phyloP scores from a whole-genome alignment of 176 grass and related monocot species.

The Lolium multiflorum region DNA sequence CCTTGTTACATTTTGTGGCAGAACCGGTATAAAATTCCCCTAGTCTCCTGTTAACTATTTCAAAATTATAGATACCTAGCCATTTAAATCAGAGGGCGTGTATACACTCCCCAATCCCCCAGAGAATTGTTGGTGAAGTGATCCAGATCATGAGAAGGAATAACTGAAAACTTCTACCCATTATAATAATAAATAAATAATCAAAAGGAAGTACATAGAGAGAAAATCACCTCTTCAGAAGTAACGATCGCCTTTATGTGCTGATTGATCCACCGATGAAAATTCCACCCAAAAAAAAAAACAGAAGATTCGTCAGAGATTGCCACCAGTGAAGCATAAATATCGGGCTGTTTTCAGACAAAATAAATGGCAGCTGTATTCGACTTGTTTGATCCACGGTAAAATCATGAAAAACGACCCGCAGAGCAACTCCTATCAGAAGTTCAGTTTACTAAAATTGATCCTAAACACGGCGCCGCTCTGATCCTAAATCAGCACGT shows the following conservation, averaged over 20 bases:
- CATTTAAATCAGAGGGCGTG: not conserved
- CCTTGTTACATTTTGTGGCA: not conserved
- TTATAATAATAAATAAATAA: conserved; percentile 4
- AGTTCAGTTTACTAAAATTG: not conserved
- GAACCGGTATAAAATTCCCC: conserved; percentile 9
- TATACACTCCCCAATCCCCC: not conserved
- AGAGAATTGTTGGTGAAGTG: not conserved
- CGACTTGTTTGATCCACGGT: not conserved
- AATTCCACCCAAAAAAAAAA: conserved; percentile 25
- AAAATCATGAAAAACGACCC: conserved; percentile 2
- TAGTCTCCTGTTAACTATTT: not conserved
- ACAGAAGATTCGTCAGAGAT: conserved; percentile 41
- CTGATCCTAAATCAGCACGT: not conserved
- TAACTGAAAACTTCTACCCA: not conserved
- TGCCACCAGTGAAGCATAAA: not conserved
- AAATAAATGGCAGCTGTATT: conserved; percentile 4
- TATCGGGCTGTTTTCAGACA: not conserved
- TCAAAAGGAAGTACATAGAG: not conserved
- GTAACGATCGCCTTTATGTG: conserved; percentile 99
- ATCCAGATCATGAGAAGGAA: not conserved
- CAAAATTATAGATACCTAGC: not conserved
- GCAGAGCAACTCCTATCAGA: not conserved
- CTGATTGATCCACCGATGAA: conserved; percentile 57
- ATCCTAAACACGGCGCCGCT: not conserved
- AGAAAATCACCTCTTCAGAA: conserved; percentile 77